Evolutionary conservation across 169 alveolate genomes (phyloP).

Genomic region (Theileria parva): DNA sequence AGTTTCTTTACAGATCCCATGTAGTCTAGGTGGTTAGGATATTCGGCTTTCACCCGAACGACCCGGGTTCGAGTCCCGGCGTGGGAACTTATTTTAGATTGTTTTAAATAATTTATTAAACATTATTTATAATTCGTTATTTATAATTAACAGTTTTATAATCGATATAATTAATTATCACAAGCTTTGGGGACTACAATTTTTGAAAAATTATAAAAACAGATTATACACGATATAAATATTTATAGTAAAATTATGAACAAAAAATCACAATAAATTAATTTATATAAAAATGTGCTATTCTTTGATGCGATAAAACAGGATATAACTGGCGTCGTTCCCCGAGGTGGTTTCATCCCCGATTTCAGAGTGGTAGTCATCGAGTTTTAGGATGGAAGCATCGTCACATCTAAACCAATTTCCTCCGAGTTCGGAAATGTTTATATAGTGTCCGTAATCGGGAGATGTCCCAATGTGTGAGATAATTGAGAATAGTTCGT

Average conservation of each 20-base stretch:
- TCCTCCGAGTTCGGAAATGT: constrained; percentile 30
- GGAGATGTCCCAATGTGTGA: constrained; percentile 63
- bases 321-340: constrained; percentile 56
- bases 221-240: too few species aligned
- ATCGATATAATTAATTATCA: background rate
- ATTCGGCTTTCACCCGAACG: constrained; percentile 99
- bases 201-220: background rate
- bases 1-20: constrained; percentile 68
- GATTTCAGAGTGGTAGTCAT: constrained; percentile 30
- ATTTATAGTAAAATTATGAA: too few species aligned
- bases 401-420: constrained; percentile 65
- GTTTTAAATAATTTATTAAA: too few species aligned
- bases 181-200: background rate
- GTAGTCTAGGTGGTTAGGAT: constrained; percentile 99
- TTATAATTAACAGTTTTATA: too few species aligned
- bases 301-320: constrained; percentile 53
- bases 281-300: background rate
- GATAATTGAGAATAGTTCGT: constrained; percentile 55
- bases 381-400: background rate
- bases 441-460: constrained; percentile 53
- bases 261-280: background rate
- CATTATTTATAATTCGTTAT: too few species aligned
- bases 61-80: constrained; percentile 99
- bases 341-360: constrained; percentile 59
- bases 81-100: constrained; percentile 79